Percentiles rank a stretch among this genome's conserved stretches.
These are phyloP conservation scores for Exserohilum rostratum DNA, from an alignment of 2,329 filamentous ascomycete genomes.

Conservation along the genomic window DNA sequence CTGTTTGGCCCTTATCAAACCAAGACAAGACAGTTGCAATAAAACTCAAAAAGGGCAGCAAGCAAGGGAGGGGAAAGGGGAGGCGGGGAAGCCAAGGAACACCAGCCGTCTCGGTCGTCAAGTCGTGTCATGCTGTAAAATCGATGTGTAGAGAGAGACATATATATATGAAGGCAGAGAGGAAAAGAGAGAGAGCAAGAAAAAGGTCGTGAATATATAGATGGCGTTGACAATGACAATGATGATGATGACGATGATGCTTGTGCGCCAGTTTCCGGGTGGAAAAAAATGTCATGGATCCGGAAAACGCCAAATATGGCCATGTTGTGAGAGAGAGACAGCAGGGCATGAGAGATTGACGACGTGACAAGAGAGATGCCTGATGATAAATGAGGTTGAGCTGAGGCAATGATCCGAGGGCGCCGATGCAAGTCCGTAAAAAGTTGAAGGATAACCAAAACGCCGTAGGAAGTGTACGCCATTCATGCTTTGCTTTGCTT, in stretches of 20 bases:
- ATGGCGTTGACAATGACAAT: neutral
- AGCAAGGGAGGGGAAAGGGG: neutral
- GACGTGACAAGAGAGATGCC: no score
- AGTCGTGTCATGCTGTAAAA: neutral
- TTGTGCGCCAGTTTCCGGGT: neutral
- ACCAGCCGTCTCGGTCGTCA: neutral
- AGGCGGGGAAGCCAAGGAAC: neutral
- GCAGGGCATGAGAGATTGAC: neutral
- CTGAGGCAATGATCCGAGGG: neutral
- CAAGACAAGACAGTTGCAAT: neutral
- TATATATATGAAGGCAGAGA: neutral
- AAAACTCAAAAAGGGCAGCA: neutral
- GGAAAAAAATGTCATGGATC: neutral
- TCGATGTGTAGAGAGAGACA: neutral
- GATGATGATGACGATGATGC: neutral
- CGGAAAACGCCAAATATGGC: neutral
- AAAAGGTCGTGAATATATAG: neutral
- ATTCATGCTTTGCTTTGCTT: neutral
- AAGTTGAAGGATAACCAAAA: neutral
- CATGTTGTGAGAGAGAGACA: neutral
- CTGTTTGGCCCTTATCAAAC: neutral
- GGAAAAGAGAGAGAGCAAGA: neutral
- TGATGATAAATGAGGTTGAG: neutral
- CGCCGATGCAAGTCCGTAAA: neutral
- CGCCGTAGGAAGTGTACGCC: conserved; percentile 1